A percentile compares a stretch with the other conserved stretches of the same genome.
phyloP scores from a whole-genome alignment of 306 rosid species.

The Boehmeria nivea region DNA sequence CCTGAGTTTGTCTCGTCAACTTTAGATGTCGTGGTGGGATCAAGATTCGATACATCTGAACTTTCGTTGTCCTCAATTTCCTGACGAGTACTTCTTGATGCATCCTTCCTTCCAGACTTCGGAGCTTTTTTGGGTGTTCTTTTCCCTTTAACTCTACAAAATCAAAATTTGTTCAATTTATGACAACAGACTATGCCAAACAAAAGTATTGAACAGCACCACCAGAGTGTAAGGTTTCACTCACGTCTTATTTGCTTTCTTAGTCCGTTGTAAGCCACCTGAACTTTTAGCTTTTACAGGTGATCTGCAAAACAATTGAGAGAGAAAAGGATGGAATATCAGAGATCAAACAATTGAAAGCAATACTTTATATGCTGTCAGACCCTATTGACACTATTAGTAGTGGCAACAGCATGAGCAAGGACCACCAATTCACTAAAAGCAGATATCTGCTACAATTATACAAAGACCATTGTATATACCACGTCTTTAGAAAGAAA shows the following conservation, averaged over 20 bases:
- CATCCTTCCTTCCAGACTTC: slow-evolving; percentile 35
- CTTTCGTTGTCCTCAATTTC: slow-evolving; percentile 55
- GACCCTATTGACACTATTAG: too few relatives aligned
- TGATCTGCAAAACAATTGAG: slow-evolving; percentile 41
- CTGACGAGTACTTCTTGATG: slow-evolving; percentile 30
- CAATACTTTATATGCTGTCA: too few relatives aligned
- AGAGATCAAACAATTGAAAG: neutral
- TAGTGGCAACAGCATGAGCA: too few relatives aligned
- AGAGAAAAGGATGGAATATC: slow-evolving; percentile 21
- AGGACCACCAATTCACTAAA: too few relatives aligned
- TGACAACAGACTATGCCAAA: slow-evolving; percentile 14
- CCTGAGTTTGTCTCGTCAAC: slow-evolving; percentile 58
- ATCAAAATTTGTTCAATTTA: slow-evolving; percentile 17
- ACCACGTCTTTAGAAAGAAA: too few relatives aligned
- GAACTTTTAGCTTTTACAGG: slow-evolving; percentile 39
- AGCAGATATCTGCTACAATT: neutral
- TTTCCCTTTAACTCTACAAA: slow-evolving; percentile 54
- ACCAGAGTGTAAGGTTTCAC: slow-evolving; percentile 25
- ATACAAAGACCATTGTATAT: too few relatives aligned
- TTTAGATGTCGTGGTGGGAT: slow-evolving; percentile 31
- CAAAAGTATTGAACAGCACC: slow-evolving; percentile 12
- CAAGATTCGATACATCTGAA: slow-evolving; percentile 53
- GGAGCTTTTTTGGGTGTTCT: slow-evolving; percentile 49
- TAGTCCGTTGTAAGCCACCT: slow-evolving; percentile 31
- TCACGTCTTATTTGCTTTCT: slow-evolving; percentile 52